Base-by-base conservation (phyloP, 192 early-diverging fungal species). In the Coemansia sp. region DNA sequence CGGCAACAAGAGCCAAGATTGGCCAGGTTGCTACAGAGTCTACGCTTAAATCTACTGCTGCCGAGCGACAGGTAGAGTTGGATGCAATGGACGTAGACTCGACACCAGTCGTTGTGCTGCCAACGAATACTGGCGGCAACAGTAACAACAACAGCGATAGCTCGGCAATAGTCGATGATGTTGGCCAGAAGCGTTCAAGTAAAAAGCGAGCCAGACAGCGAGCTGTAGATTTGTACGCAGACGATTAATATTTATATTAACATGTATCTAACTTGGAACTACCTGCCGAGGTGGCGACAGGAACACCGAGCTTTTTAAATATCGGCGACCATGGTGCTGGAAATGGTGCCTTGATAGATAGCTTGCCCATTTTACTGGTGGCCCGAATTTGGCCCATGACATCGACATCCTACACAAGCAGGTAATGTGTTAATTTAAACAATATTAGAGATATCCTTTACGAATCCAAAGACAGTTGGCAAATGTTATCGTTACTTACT, bases 321-420 rank as follows among this genome's bases (percentile, higher is more conserved):
- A 68, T 44, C 3, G 46, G 66, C 26, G 67, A 26, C 75, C 75
- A 77, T 46, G 64, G 69, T 39, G n/a, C 52, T 0, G 75, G 75
- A 44, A 77, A 77, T 37, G 75, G 75, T 26, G 75, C 75, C 47
- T 58, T 68, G 40, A 77, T 63, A 2, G 62, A 57, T 2, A 70
- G 3, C 59, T 13, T 64, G 28, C 19, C 42, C 10, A 13, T 19
- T 13, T 30, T 8, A 21, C 28, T 58, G n/a, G 10, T 37, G n/a
- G 55, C 13, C 2, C 14, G 53, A 8, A 21, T 13, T 13, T 21
- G 17, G 19, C 63, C 69, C n/a, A 40, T 9, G 10, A 14, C 53
- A 28, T 65, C 63, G 16, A 71, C 55, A n/a, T 58, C 53, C 67
- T 68, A 68, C 26, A 60, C 1, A 49, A 6, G n/a, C 19, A 60